Conservation (phyloP, 1,284 basidiomycete genomes). For the Mycosarcoma mackinlayi region DNA sequence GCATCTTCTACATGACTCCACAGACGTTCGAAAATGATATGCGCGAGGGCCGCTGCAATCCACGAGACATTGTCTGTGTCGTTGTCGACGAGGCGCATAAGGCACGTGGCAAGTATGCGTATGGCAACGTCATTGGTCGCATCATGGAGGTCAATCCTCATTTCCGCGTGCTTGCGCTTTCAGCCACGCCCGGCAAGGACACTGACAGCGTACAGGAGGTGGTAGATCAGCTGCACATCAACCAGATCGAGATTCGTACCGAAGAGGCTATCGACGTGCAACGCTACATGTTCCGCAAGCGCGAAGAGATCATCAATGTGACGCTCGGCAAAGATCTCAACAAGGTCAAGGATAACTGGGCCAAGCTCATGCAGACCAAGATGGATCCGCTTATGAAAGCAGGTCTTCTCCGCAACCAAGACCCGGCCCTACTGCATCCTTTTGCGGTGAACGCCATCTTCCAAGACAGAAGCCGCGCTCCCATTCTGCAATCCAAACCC, state of each 20-base stretch:
- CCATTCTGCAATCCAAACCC: constrained; percentile 30
- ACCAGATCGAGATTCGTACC: constrained; percentile 91
- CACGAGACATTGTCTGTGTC: constrained; percentile 80
- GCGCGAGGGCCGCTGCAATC: constrained; percentile 78
- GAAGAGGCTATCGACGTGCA: constrained; percentile 89
- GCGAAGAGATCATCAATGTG: constrained; percentile 61
- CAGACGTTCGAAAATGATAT: constrained; percentile 95
- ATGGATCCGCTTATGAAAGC: constrained; percentile 56
- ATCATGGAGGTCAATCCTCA: constrained; percentile 93
- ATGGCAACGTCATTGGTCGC: constrained; percentile 86
- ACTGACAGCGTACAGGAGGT: constrained; percentile 88
- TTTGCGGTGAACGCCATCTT: constrained; percentile 53
- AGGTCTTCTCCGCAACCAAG: constrained; percentile 50
- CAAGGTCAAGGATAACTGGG: constrained; percentile 65
- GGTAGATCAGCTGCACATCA: constrained; percentile 96
- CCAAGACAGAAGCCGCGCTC: constrained; percentile 20
- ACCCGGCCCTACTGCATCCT: constrained; percentile 55
- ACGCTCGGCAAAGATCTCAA: constrained; percentile 52
- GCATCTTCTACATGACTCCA: constrained; percentile 97
- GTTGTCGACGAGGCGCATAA: constrained; percentile 96
- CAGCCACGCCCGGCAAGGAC: constrained; percentile 90
- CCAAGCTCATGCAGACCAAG: constrained; percentile 63
- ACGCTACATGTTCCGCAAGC: constrained; percentile 87
- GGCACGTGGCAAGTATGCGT: constrained; percentile 91
- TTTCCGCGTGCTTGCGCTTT: constrained; percentile 91